Conservation (phyloP, 164 flowering plant species). For the Houttuynia cordata region DNA sequence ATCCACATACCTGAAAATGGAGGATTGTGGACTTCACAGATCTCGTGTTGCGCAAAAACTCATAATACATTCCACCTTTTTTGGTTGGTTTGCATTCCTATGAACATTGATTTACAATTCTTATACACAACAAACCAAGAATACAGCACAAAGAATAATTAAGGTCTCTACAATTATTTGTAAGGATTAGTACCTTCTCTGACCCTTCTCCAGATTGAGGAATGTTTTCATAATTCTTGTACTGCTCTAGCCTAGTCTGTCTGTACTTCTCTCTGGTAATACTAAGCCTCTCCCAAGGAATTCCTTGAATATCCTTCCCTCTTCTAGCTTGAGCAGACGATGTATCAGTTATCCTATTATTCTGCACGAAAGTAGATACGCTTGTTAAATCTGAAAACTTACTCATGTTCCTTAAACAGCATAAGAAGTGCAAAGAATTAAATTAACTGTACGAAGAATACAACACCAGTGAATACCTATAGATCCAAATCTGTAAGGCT, state of each 20-base stretch:
- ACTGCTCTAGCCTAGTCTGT: slow-evolving; percentile 69
- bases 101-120: background rate
- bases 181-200: slow-evolving; percentile 36
- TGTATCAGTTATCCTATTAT: slow-evolving; percentile 46
- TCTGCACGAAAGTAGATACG: slow-evolving; percentile 19
- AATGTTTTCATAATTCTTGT: slow-evolving; percentile 76
- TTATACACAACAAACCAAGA: background rate
- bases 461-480: no score
- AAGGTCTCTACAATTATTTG: background rate
- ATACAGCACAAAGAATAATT: background rate
- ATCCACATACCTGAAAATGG: slow-evolving; percentile 39
- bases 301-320: slow-evolving; percentile 83
- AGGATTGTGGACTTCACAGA: slow-evolving; percentile 54
- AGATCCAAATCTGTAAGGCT: background rate
- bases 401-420: background rate
- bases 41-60: slow-evolving; percentile 40
- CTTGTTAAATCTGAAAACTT: background rate
- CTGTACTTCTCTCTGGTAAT: slow-evolving; percentile 62
- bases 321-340: slow-evolving; percentile 66
- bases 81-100: slow-evolving; percentile 51
- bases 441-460: background rate
- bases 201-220: slow-evolving; percentile 64
- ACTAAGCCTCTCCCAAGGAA: slow-evolving; percentile 80
- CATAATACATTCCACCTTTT: slow-evolving; percentile 36
- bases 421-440: background rate